Evolutionary conservation across 768 basidiomycete genomes (phyloP).

Genomic region (Inosperma sp.): DNA sequence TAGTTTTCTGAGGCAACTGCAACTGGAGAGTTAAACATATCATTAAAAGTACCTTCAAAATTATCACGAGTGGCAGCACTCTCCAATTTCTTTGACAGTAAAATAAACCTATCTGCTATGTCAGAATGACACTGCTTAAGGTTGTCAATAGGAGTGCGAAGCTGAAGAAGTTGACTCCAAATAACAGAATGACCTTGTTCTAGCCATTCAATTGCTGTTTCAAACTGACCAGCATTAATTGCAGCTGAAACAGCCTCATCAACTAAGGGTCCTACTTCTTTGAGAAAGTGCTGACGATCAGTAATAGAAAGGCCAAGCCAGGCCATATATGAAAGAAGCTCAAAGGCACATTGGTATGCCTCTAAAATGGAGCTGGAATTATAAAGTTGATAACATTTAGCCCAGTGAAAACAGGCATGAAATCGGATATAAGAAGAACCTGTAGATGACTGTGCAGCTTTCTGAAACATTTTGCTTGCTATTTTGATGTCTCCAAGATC

Average conservation of each 20-base stretch:
- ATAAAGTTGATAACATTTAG: no score
- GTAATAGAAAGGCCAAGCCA: slow-evolving; percentile 2
- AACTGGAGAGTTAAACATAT: no score
- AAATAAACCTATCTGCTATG: slow-evolving; percentile 10
- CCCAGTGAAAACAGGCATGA: background rate
- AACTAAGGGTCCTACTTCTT: background rate
- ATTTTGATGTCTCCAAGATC: background rate
- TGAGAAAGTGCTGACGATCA: background rate
- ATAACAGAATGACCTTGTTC: slow-evolving; percentile 27
- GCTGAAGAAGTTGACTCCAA: slow-evolving; percentile 25
- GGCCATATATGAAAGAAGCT: slow-evolving; percentile 3
- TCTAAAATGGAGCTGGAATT: background rate
- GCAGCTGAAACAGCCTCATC: slow-evolving; percentile 4
- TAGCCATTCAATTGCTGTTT: slow-evolving; percentile 28
- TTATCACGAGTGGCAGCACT: background rate
- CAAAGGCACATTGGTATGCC: background rate
- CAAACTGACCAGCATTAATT: background rate
- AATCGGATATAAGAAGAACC: background rate
- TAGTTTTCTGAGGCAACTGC: background rate
- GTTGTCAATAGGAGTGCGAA: slow-evolving; percentile 21
- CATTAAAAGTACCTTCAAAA: background rate
- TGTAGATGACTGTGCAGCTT: background rate
- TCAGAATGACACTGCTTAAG: slow-evolving; percentile 8
- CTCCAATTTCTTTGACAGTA: background rate
- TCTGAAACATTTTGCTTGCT: background rate